Conservation (phyloP, 2,329 filamentous ascomycete species). For the Dichotomopilus funicola region DNA sequence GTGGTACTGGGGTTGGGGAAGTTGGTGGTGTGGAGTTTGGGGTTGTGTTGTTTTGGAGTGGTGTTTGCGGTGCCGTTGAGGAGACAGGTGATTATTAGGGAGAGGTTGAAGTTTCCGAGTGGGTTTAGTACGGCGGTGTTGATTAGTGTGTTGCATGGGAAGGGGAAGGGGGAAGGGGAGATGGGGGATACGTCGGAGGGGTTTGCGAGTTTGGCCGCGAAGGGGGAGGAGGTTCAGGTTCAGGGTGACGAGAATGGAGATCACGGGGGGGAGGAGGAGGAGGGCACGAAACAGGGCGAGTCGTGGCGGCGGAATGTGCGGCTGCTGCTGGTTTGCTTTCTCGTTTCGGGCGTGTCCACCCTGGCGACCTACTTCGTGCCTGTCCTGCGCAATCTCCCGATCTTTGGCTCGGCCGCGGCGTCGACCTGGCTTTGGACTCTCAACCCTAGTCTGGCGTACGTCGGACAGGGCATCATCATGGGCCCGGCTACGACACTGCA, state of each 20-base stretch:
- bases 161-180: constrained; percentile 2
- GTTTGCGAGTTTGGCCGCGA: constrained; percentile 26
- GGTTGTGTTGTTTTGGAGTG: constrained; percentile 92
- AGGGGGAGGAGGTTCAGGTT: constrained; percentile 12
- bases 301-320: constrained; percentile 43
- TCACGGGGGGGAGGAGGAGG: constrained; percentile 24
- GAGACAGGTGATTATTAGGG: constrained; percentile 84
- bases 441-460: constrained; percentile 94
- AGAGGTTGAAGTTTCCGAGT: constrained; percentile 89
- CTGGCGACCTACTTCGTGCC: constrained; percentile 87
- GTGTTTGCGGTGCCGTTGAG: constrained; percentile 86
- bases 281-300: constrained; percentile 28
- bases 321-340: constrained; percentile 51
- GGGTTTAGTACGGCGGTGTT: constrained; percentile 93
- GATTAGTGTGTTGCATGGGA: constrained; percentile 80
- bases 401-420: constrained; percentile 72
- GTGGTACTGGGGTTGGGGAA: constrained; percentile 66
- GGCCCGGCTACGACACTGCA: constrained; percentile 89
- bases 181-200: constrained; percentile 10
- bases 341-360: constrained; percentile 60
- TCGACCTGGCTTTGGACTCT: constrained; percentile 87
- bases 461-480: constrained; percentile 98
- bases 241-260: constrained; percentile 21
- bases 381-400: constrained; percentile 72
- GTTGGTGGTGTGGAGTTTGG: constrained; percentile 82